Percentiles rank a stretch among this genome's conserved stretches.
Conservation (phyloP, 352 stramenopile species). For the Globisporangium iwayamae region DNA sequence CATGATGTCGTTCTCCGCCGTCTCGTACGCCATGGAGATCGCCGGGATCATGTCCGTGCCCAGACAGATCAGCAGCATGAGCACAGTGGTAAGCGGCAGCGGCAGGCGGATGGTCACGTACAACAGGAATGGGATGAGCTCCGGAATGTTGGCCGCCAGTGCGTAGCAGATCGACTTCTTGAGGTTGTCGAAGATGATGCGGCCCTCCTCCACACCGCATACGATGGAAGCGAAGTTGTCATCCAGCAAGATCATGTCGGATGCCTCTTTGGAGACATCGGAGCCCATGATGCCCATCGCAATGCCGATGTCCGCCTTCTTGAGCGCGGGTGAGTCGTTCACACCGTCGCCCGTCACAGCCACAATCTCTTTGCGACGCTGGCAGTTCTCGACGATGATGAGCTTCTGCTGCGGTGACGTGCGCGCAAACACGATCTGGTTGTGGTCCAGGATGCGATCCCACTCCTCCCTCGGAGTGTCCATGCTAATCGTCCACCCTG, state of each 20-base stretch:
- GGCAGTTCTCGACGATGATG: slow-evolving; percentile 93
- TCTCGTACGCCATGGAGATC: slow-evolving; percentile 93
- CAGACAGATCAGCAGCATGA: slow-evolving; percentile 91
- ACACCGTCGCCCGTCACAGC: slow-evolving; percentile 97
- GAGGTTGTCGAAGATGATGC: slow-evolving; percentile 95
- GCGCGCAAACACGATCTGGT: slow-evolving; percentile 95
- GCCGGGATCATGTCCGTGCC: slow-evolving; percentile 92
- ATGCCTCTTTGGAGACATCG: slow-evolving; percentile 93
- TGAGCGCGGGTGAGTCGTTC: slow-evolving; percentile 96
- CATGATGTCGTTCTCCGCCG: slow-evolving; percentile 88
- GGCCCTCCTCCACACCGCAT: slow-evolving; percentile 93
- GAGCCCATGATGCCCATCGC: slow-evolving; percentile 98
- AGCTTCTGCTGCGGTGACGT: slow-evolving; percentile 94
- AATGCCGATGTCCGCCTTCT: slow-evolving; percentile 97
- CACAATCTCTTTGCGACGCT: slow-evolving; percentile 84
- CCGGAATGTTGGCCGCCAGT: slow-evolving; percentile 90
- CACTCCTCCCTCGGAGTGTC: slow-evolving; percentile 79
- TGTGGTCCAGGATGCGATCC: slow-evolving; percentile 80
- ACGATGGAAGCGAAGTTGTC: slow-evolving; percentile 98
- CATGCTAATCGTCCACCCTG: slow-evolving; percentile 77
- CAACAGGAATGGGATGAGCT: slow-evolving; percentile 81
- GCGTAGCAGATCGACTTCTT: slow-evolving; percentile 94
- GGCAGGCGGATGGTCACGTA: slow-evolving; percentile 87
- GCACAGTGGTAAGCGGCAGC: slow-evolving; percentile 86
- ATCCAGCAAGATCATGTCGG: slow-evolving; percentile 96